These are phyloP conservation scores for Termitomyces bulborhizus DNA, from an alignment of 768 basidiomycete genomes.

Conservation along the genomic window DNA sequence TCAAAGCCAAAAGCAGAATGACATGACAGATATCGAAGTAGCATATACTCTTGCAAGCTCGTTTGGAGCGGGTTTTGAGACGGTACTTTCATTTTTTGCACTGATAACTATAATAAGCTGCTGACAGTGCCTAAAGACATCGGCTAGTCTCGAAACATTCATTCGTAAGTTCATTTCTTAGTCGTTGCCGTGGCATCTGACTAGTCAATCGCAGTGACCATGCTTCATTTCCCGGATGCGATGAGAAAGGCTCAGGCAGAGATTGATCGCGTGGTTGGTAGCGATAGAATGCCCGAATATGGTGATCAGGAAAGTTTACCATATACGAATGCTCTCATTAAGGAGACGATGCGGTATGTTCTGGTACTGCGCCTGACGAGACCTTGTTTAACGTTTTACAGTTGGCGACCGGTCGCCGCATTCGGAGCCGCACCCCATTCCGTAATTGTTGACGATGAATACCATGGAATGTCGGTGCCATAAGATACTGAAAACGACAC, in stretches of 20 bases:
- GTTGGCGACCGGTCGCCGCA: constrained; percentile 12
- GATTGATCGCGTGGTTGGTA: constrained; percentile 29
- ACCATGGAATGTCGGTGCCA: constrained; percentile 25
- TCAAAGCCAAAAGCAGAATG: constrained; percentile 27
- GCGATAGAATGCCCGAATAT: constrained; percentile 33
- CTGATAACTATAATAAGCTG: not conserved
- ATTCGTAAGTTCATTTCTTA: constrained; percentile 3
- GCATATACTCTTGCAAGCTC: constrained; percentile 39
- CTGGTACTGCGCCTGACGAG: not conserved
- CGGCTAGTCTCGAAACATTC: constrained; percentile 4
- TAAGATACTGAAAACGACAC: not conserved
- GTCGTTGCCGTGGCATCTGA: not conserved
- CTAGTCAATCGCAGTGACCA: constrained; percentile 21
- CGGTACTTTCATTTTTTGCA: not conserved
- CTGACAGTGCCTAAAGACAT: not conserved
- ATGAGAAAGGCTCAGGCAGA: constrained; percentile 34
- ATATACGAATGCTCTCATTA: constrained; percentile 30
- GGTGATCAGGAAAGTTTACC: constrained; percentile 28
- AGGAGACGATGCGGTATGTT: constrained; percentile 27
- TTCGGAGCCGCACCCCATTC: constrained; percentile 27
- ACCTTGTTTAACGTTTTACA: not conserved
- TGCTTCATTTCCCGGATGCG: constrained; percentile 32
- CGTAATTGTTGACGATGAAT: constrained; percentile 30
- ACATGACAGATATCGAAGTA: constrained; percentile 35
- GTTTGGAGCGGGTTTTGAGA: constrained; percentile 41